Percentiles rank a stretch among this genome's conserved stretches.
Evolutionary conservation across 306 rosid genomes (phyloP).

Genomic region (Glycine soja): DNA sequence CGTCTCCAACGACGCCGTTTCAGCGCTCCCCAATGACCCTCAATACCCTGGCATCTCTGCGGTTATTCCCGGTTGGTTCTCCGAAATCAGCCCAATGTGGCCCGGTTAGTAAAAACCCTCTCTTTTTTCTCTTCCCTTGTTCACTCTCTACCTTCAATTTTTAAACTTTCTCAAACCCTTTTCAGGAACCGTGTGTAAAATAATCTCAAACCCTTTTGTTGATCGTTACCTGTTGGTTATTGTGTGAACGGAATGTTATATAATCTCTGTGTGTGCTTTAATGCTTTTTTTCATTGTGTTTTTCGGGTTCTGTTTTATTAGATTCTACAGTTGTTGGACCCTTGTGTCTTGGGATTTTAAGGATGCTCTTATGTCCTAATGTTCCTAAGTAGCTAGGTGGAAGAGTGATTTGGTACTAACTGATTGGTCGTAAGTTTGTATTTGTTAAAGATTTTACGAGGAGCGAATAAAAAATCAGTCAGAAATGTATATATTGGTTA

Average conservation of each 20-base stretch:
- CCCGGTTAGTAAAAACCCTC: slow-evolving; percentile 69
- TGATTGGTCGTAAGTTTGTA: too few relatives aligned
- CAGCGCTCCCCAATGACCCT: slow-evolving; percentile 50
- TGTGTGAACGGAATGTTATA: not conserved
- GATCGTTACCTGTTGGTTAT: not conserved
- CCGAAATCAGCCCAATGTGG: slow-evolving; percentile 99
- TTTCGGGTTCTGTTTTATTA: not conserved
- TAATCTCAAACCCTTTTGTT: not conserved
- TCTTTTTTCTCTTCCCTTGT: slow-evolving; percentile 14
- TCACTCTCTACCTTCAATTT: slow-evolving; percentile 12
- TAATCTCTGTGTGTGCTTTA: not conserved
- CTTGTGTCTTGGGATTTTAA: not conserved
- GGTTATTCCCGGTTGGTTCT: slow-evolving; percentile 97
- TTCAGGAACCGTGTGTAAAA: not conserved
- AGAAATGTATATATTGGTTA: not conserved
- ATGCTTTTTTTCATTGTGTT: not conserved
- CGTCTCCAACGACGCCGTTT: slow-evolving; percentile 23
- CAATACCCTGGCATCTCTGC: slow-evolving; percentile 60
- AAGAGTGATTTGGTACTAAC: too few relatives aligned
- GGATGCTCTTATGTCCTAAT: not conserved
- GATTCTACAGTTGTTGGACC: not conserved
- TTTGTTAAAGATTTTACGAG: too few relatives aligned
- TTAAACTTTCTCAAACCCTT: not conserved
- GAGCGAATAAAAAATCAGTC: too few relatives aligned
- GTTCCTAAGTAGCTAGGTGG: too few relatives aligned